Evolutionary conservation across 495 filamentous ascomycete genomes (phyloP), one percentile per base, ranked within the genome.

Genomic region (Friedmanniomyces endolithicus): DNA sequence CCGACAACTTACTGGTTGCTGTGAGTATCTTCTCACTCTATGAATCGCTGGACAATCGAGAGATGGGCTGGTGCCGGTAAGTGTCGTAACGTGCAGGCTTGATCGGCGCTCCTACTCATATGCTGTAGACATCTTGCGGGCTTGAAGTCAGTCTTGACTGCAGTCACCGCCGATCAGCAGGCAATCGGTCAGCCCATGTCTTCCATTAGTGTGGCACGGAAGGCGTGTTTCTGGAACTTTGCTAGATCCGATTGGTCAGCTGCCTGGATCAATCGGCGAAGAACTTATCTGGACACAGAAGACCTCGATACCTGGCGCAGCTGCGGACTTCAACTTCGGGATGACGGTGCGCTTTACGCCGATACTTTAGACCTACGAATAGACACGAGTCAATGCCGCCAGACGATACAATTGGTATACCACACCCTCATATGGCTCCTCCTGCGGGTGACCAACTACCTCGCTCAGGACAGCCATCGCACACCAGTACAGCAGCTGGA

Each of bases 181-280:
- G 27, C 11, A 19, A 19, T n/a, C 17, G 8, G 11, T 19, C 27
- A 29, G 37, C 9, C 53, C 12, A 22, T 39, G 11, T 44, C 59
- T n/a, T n/a, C 43, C n/a, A 29, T 55, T 16, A 54, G 48, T 27
- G 55, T 31, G 16, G 78, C 78, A 4, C 70, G 77, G 2, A 74
- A 65, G 59, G 80, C 80, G 7, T 80, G 75, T 0, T 83, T 83
- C 61, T 83, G 80, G 80, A 83, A 83, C 58, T 80, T 82, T 64
- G 80, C 79, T 22, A 69, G 79, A 39, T 79, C 82, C 58, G 80
- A 83, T 61, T 78, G 81, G 63, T 68, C 82, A 14, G 78, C 80
- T 64, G 49, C 59, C 1, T 62, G 58, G 55, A 80, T 82, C 58
- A 81, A 82, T 50, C 73, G 79, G 55, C 69, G 69, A 53, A 74